Base-by-base conservation (phyloP, 73 alveolate species). In the Breviolum minutum region DNA sequence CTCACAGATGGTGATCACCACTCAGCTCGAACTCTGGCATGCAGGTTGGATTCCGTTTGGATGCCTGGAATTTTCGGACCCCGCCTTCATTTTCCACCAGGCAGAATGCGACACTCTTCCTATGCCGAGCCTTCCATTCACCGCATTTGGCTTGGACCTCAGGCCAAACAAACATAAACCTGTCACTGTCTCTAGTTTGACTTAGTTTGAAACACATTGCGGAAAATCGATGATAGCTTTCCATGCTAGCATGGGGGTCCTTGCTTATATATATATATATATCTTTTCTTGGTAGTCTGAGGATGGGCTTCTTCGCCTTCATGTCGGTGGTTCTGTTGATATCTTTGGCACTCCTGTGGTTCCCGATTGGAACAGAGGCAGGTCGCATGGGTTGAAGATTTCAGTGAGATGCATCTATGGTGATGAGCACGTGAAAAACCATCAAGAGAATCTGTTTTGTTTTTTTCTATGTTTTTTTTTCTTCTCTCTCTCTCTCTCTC, bases 1-100 rank as follows among this genome's bases (percentile, higher is more conserved):
- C 48, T 92, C 82, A 92, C 98, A 13, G 98, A 92, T 32, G 98
- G 98, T 19, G 98, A 92, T 90, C 98, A 92, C 29, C 98, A 92
- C 91, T 92, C 98, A 8, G 60, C 91, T 12, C 71, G 98, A 22
- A 71, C 98, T 0, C 89, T 92, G 11, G 66, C 70, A 24, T 92
- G 98, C 68, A 91, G 97, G 96, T 61, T 5, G 14, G 64, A 29
- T 40, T 27, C 87, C 0, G 16, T 14, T 14, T 79, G 87, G 24
- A 24, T 73, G 1, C 32, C 83, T 73, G 0, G 83, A 40, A 40
- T 40, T 40, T 40, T 40, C 54, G 54, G 54, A 0, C 54, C 68
- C 91, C 19, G 9, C 14, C 17, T 66, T 13, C 54, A 19, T 2
- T 48, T 17, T 1, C 48, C 5, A 70, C 71, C 20, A 91, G 97